Conservation (phyloP, 495 filamentous ascomycete genomes). For the Penicillium steckii region DNA sequence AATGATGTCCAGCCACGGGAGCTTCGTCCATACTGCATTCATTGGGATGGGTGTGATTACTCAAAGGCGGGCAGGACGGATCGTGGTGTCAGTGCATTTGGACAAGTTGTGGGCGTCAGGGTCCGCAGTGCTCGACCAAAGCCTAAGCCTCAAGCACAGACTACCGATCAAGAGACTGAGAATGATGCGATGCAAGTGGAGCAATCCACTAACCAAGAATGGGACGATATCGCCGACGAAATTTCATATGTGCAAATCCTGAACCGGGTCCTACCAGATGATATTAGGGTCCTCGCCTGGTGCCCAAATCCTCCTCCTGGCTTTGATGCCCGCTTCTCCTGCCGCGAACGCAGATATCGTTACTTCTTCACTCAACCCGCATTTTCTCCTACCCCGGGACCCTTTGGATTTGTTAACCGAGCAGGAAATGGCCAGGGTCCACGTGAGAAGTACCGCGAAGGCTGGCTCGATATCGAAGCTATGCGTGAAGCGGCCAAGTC, state of each 20-base stretch:
- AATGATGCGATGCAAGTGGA: slow-evolving; percentile 21
- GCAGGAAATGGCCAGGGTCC: slow-evolving; percentile 18
- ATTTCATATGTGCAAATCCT: slow-evolving; percentile 76
- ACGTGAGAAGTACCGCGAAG: slow-evolving; percentile 42
- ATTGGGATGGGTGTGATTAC: slow-evolving; percentile 82
- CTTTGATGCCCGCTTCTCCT: slow-evolving; percentile 93
- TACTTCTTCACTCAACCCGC: slow-evolving; percentile 98
- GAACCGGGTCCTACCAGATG: slow-evolving; percentile 82
- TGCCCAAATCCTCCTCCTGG: slow-evolving; percentile 73
- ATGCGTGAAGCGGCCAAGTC: slow-evolving; percentile 80
- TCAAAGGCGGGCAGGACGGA: slow-evolving; percentile 94
- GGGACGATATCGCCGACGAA: slow-evolving; percentile 78
- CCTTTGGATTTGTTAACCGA: slow-evolving; percentile 32
- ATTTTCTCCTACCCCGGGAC: slow-evolving; percentile 58
- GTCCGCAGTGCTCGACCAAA: slow-evolving; percentile 75
- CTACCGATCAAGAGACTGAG: slow-evolving; percentile 15
- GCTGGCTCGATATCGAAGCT: slow-evolving; percentile 75
- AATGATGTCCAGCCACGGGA: slow-evolving; percentile 23
- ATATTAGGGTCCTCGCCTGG: slow-evolving; percentile 91
- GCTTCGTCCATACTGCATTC: slow-evolving; percentile 46
- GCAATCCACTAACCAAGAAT: slow-evolving; percentile 43
- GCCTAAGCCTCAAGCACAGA: slow-evolving; percentile 18
- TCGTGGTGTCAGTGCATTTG: slow-evolving; percentile 91
- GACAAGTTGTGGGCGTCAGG: slow-evolving; percentile 82
- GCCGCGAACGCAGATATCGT: slow-evolving; percentile 80